These are phyloP conservation scores for Hyphopichia buzzinii DNA, from an alignment of 1,139 yeast genomes.

Conservation along the genomic window DNA sequence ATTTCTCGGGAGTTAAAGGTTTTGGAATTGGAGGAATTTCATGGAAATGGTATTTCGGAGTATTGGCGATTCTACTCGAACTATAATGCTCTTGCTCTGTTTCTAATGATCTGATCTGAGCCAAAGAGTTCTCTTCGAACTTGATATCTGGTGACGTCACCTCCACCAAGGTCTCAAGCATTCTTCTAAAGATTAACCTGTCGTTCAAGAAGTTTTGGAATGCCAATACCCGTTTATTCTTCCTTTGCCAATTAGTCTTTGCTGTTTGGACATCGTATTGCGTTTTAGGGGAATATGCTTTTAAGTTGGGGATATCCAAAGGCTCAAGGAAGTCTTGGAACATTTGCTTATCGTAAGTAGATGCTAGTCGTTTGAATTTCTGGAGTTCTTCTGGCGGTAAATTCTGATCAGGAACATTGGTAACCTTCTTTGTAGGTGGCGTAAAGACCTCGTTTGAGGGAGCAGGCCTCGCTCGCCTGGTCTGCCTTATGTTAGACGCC, in stretches of 20 bases:
- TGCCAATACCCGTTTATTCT: slow-evolving; percentile 16
- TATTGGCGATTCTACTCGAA: slow-evolving; percentile 6
- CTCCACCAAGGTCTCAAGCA: slow-evolving; percentile 31
- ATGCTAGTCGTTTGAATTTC: slow-evolving; percentile 12
- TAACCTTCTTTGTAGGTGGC: neutral
- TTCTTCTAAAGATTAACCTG: slow-evolving; percentile 25
- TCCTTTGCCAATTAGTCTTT: slow-evolving; percentile 25
- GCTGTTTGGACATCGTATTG: slow-evolving; percentile 24
- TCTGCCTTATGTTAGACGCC: slow-evolving; percentile 13
- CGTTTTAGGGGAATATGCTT: slow-evolving; percentile 23
- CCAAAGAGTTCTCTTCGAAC: slow-evolving; percentile 9
- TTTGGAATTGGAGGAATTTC: slow-evolving; percentile 37
- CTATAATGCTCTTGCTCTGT: slow-evolving; percentile 12
- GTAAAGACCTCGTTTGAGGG: neutral
- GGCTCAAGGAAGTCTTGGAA: slow-evolving; percentile 39
- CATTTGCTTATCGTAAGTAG: slow-evolving; percentile 20
- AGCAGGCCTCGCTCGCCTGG: slow-evolving; percentile 13
- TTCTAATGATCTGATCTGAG: slow-evolving; percentile 12
- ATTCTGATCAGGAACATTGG: neutral
- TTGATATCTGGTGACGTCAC: slow-evolving; percentile 31
- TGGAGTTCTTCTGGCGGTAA: slow-evolving; percentile 9
- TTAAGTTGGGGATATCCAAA: slow-evolving; percentile 33
- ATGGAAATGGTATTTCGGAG: slow-evolving; percentile 23
- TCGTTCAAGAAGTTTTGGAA: slow-evolving; percentile 27
- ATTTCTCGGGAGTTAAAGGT: slow-evolving; percentile 26